These are phyloP conservation scores for Ophiostoma australiae DNA, from an alignment of 2,329 filamentous ascomycete species.

Conservation along the genomic window DNA sequence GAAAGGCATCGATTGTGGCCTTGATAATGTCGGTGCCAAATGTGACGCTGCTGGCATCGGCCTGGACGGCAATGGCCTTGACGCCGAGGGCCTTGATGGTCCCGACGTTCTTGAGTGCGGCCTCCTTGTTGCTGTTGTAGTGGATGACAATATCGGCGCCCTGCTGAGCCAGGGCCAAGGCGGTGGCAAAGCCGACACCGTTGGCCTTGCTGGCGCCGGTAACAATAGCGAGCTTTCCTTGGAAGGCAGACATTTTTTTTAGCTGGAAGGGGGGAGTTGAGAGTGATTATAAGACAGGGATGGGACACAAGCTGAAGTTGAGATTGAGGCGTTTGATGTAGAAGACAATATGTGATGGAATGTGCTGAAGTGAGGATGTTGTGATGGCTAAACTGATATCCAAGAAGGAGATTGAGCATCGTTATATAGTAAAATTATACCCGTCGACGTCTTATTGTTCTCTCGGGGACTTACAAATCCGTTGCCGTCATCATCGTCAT, in stretches of 20 bases:
- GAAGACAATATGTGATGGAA: background rate
- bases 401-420: background rate
- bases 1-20: conserved; percentile 24
- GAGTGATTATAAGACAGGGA: background rate
- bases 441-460: background rate
- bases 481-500: background rate
- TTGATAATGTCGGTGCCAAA: conserved; percentile 25
- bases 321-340: background rate
- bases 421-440: background rate
- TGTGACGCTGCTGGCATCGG: conserved; percentile 23
- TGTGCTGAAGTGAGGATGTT: background rate
- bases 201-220: conserved; percentile 28
- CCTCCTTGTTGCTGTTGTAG: conserved; percentile 26
- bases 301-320: background rate
- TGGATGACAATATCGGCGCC: conserved; percentile 27
- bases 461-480: background rate
- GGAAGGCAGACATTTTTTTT: conserved; percentile 22
- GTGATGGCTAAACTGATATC: background rate
- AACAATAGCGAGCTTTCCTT: conserved; percentile 28
- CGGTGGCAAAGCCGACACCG: conserved; percentile 27
- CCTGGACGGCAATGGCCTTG: conserved; percentile 24
- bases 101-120: conserved; percentile 23
- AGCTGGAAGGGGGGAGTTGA: background rate
- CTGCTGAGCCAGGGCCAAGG: conserved; percentile 24
- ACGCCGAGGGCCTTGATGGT: conserved; percentile 22